These are phyloP conservation scores for Leucosporidium yakuticum DNA, from an alignment of 768 basidiomycete species.

Conservation along the genomic window DNA sequence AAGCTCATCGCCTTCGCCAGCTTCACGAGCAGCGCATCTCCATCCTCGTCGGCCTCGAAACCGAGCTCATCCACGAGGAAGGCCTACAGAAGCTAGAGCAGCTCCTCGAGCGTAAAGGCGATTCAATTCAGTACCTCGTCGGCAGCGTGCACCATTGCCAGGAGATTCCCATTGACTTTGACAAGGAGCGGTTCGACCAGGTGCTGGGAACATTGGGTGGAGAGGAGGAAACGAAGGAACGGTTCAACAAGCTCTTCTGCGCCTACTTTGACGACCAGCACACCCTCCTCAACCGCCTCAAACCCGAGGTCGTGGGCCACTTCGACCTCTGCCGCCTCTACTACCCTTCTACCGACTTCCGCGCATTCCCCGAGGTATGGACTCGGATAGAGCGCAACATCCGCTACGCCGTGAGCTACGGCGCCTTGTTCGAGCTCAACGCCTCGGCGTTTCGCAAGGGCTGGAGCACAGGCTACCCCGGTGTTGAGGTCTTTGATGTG, in stretches of 20 bases:
- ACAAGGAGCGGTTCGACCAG: constrained; percentile 60
- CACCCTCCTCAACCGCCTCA: constrained; percentile 60
- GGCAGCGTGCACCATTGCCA: constrained; percentile 91
- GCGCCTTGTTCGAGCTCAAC: constrained; percentile 88
- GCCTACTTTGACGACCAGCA: constrained; percentile 83
- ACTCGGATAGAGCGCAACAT: constrained; percentile 69
- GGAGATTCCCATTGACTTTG: constrained; percentile 85
- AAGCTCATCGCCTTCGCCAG: constrained; percentile 69
- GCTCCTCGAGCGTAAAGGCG: constrained; percentile 51
- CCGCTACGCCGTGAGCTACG: constrained; percentile 63
- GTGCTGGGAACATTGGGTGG: constrained; percentile 51
- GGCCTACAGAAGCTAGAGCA: constrained; percentile 59
- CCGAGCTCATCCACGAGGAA: constrained; percentile 68
- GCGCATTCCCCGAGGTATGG: constrained; percentile 55
- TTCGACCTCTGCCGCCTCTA: constrained; percentile 88
- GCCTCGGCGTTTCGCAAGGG: constrained; percentile 87
- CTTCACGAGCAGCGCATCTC: constrained; percentile 60
- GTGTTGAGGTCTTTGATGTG: constrained; percentile 66
- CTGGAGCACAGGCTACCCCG: constrained; percentile 81
- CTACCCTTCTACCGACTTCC: constrained; percentile 49
- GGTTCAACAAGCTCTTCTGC: constrained; percentile 40
- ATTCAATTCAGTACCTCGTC: constrained; percentile 75
- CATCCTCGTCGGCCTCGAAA: constrained; percentile 84
- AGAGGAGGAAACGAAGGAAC: constrained; percentile 8
- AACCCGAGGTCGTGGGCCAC: constrained; percentile 87